phyloP scores from a whole-genome alignment of 495 filamentous ascomycete genomes.

The Rostrohypoxylon terebratum region DNA sequence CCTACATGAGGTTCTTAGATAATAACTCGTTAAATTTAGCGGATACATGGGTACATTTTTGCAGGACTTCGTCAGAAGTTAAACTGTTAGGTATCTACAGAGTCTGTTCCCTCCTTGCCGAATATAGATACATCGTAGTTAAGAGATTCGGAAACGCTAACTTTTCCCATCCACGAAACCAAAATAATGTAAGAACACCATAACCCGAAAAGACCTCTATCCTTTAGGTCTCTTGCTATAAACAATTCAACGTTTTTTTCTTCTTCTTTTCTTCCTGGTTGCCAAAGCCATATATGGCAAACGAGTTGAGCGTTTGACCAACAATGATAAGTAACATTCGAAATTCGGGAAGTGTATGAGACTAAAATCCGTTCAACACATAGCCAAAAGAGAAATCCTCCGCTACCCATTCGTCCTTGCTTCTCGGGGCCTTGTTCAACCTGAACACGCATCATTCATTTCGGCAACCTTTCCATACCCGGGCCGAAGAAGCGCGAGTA shows the following conservation, averaged over 20 bases:
- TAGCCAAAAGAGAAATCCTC: not conserved
- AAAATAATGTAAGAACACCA: conserved; percentile 8
- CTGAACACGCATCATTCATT: not conserved
- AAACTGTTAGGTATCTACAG: no score
- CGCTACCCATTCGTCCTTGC: not conserved
- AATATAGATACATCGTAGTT: conserved; percentile 20
- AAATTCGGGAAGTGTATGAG: not conserved
- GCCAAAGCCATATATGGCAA: conserved; percentile 18
- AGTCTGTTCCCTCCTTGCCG: conserved; percentile 2
- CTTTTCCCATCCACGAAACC: conserved; percentile 6
- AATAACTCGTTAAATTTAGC: conserved; percentile 12
- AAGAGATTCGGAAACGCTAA: conserved; percentile 23
- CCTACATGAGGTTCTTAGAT: not conserved
- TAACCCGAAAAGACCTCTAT: conserved; percentile 10
- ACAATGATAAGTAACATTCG: not conserved
- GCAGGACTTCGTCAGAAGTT: not conserved
- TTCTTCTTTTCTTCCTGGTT: not conserved
- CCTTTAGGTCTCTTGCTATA: conserved; percentile 1
- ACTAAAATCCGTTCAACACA: not conserved
- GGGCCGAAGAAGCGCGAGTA: not conserved
- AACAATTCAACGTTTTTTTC: not conserved
- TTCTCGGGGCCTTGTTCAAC: not conserved
- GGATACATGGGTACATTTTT: conserved; percentile 10
- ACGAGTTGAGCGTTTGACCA: not conserved
- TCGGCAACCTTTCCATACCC: not conserved